These are phyloP conservation scores for Fibroporia radiculosa DNA, from an alignment of 768 basidiomycete genomes.

Conservation along the genomic window DNA sequence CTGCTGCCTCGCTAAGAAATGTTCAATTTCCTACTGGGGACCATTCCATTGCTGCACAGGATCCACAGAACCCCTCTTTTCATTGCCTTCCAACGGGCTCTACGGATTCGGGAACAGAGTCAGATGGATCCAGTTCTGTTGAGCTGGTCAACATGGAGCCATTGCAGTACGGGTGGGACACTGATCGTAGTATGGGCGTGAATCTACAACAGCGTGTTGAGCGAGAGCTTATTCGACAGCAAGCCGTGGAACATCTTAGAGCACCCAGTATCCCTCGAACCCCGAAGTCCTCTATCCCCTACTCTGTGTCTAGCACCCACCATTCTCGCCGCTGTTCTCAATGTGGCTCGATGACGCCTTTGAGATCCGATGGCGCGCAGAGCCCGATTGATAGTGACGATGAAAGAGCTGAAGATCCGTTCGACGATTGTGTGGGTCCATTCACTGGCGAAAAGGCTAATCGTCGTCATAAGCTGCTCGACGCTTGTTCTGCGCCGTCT, in stretches of 20 bases:
- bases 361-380: slow-evolving; percentile 6
- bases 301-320: not conserved
- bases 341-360: slow-evolving; percentile 14
- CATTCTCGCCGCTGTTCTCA: slow-evolving; percentile 13
- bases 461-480: not conserved
- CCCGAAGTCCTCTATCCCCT: slow-evolving; percentile 1
- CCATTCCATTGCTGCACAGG: too few relatives aligned
- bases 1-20: too few relatives aligned
- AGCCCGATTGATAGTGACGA: slow-evolving; percentile 7
- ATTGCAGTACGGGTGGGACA: slow-evolving; percentile 33
- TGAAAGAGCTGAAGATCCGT: slow-evolving; percentile 4
- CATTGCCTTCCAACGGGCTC: slow-evolving; percentile 5
- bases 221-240: slow-evolving; percentile 21
- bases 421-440: not conserved
- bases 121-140: slow-evolving; percentile 41
- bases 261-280: slow-evolving; percentile 1
- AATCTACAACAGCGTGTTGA: slow-evolving; percentile 33
- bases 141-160: slow-evolving; percentile 46
- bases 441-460: not conserved
- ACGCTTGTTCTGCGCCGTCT: slow-evolving; percentile 5
- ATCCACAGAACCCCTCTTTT: not conserved
- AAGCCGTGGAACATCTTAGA: slow-evolving; percentile 2
- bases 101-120: slow-evolving; percentile 29
- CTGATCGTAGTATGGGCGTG: slow-evolving; percentile 35
- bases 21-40: too few relatives aligned